Evolutionary conservation across 306 rosid genomes (phyloP), one percentile per base, ranked within the genome.

Genomic region (Purshia tridentata): DNA sequence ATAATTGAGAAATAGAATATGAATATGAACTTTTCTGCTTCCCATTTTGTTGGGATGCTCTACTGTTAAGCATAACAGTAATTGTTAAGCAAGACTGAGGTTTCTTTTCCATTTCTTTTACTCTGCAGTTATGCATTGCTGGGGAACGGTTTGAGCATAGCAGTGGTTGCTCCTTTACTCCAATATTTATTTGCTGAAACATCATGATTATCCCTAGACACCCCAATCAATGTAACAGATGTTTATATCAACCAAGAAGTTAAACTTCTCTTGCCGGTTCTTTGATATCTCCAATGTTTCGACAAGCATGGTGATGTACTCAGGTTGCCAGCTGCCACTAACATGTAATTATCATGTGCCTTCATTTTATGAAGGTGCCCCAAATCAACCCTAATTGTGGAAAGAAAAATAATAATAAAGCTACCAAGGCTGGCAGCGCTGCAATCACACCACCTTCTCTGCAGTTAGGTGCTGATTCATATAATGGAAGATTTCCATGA

Each of bases 81-180:
- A 19, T 51, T n/a, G 61, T n/a, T 69, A 39, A n/a, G 59, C 61
- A 54, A 12, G 42, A 14, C 41, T 54, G 41, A 51, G 8, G 40
- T 77, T 19, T 69, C 19, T 72, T 13, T 62, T n/a, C 22, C 63
- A 23, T 59, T 85, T 51, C 56, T 56, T 44, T 39, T 20, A 22
- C n/a, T 18, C 46, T 80, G 69, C 88, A 91, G 99, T 76, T 89
- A 94, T 72, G 97, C 97, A 22, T 78, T 91, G 81, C 84, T 91
- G 13, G 95, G 99, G 76, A 94, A 94, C 85, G 83, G 97, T 82
- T 81, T 94, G 78, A 88, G 99, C 77, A 65, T 88, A 66, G 91
- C 91, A 20, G 97, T 94, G 76, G 97, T 91, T 62, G 88, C 97
- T 76, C 90, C 96, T 71, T 73, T 91, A 4, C 91, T 94, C 64